Evolutionary conservation across 352 stramenopile species (phyloP), one percentile per base, ranked within the genome.

Genomic region (Phytophthora pluvialis): DNA sequence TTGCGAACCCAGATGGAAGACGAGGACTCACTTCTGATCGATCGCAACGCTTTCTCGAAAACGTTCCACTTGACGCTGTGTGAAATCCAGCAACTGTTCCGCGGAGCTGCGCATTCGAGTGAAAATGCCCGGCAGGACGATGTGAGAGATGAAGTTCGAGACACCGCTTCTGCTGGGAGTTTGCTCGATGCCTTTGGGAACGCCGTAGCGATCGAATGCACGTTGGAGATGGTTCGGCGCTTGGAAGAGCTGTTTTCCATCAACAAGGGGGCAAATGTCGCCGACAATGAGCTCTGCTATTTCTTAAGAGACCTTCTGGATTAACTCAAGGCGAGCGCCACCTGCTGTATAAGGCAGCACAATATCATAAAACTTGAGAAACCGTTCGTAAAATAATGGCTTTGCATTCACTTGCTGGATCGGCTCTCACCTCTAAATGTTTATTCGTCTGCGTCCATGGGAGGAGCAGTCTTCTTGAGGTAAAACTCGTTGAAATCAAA

Each of bases 401-500:
- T 12, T 35, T 35, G 31, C 31, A 32, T 32, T 48, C 50, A 47
- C 12, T 29, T 8, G 28, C 15, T 63, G 43, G 39, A 12, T 29
- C 25, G 7, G 4, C 10, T 57, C 50, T 62, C 32, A 63, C 53
- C 47, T 60, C 31, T 60, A 46, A 31, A 29, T 38, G 21, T 45
- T 77, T 67, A 90, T 59, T 89, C 80, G 29, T 89, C 78, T 42
- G 54, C 35, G 29, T 85, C 80, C 44, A 72, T 73, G 5, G 58
- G 29, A 36, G 82, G 70, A 16, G 70, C 53, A 15, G 61, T 77
- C 54, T 93, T 90, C 29, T 77, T 82, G 39, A 72, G 69, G 28
- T 97, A 97, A 44, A 81, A 97, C 70, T 96, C 88, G 62, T 97
- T 97, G 62, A 97, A 97, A 66, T 97, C 91, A 40, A 97, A 94